Evolutionary conservation across 1,284 basidiomycete species (phyloP).

Genomic region (Veloboletus limbatus): DNA sequence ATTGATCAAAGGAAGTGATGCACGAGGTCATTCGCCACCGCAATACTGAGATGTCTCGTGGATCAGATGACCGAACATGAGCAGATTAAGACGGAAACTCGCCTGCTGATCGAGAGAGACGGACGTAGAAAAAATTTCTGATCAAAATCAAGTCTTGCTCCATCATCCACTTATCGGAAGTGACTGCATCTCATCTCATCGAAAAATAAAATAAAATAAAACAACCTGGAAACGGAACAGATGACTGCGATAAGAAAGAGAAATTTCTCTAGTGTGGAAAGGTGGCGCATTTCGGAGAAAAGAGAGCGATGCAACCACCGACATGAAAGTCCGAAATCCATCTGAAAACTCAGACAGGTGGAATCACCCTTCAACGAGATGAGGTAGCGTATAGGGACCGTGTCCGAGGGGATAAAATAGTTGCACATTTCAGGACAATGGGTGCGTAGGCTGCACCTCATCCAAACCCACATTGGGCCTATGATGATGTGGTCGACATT

Average conservation of each 20-base stretch:
- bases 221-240: constrained; percentile 20
- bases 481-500: constrained; percentile 13
- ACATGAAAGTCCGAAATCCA: constrained; percentile 34
- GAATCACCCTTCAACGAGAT: constrained; percentile 18
- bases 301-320: constrained; percentile 22
- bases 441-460: constrained; percentile 5
- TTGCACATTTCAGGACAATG: constrained; percentile 13
- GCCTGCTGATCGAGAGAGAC: constrained; percentile 9
- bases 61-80: constrained; percentile 16
- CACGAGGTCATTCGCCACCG: constrained; percentile 25
- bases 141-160: constrained; percentile 17
- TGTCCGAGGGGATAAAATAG: constrained; percentile 10
- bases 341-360: constrained; percentile 33
- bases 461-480: constrained; percentile 7
- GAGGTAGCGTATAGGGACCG: constrained; percentile 8
- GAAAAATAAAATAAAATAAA: constrained; percentile 7
- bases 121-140: constrained; percentile 24
- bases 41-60: constrained; percentile 11
- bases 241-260: constrained; percentile 24
- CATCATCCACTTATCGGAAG: constrained; percentile 12
- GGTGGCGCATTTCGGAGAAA: constrained; percentile 29
- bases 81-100: constrained; percentile 20
- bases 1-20: constrained; percentile 21
- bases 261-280: constrained; percentile 15
- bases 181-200: constrained; percentile 19